A percentile compares a stretch with the other conserved stretches of the same genome.
Conservation (phyloP, 2,329 filamentous ascomycete species). For the Tolypocladium ophioglossoides region DNA sequence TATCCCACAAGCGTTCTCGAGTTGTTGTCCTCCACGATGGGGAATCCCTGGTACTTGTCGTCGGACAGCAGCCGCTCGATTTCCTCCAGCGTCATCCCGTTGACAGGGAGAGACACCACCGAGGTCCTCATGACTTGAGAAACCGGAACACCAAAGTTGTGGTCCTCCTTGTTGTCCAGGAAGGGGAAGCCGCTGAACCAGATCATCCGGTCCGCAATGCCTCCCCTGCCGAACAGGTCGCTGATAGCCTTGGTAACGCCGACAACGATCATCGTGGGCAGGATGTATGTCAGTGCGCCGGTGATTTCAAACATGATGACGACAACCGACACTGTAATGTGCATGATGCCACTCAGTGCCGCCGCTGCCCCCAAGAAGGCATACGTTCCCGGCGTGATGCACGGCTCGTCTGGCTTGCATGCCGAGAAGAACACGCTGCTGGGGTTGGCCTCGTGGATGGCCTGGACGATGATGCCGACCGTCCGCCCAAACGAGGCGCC, state of each 20-base stretch:
- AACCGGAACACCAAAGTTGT: constrained; percentile 90
- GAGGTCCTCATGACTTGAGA: constrained; percentile 79
- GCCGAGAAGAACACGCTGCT: constrained; percentile 75
- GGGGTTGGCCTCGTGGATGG: constrained; percentile 75
- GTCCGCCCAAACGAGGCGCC: constrained; percentile 89
- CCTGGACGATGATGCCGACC: constrained; percentile 89
- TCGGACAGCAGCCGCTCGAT: constrained; percentile 67
- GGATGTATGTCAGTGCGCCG: constrained; percentile 90
- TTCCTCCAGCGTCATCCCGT: constrained; percentile 63
- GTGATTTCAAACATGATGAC: constrained; percentile 99
- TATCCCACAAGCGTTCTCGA: constrained; percentile 75
- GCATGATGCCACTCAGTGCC: constrained; percentile 92
- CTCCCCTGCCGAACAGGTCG: constrained; percentile 86
- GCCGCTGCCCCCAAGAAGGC: constrained; percentile 90
- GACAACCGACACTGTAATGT: constrained; percentile 90
- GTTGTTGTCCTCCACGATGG: constrained; percentile 66
- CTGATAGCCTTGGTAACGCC: constrained; percentile 91
- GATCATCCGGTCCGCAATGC: constrained; percentile 96
- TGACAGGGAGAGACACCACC: constrained; percentile 62
- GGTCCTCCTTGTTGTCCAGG: constrained; percentile 93
- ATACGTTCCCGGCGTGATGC: constrained; percentile 95
- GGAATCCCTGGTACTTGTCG: constrained; percentile 85
- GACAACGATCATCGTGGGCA: constrained; percentile 98
- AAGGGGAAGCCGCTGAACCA: constrained; percentile 98
- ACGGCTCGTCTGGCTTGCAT: constrained; percentile 84